phyloP scores from a whole-genome alignment of 2,329 filamentous ascomycete genomes.

The Stemphylium beticola region DNA sequence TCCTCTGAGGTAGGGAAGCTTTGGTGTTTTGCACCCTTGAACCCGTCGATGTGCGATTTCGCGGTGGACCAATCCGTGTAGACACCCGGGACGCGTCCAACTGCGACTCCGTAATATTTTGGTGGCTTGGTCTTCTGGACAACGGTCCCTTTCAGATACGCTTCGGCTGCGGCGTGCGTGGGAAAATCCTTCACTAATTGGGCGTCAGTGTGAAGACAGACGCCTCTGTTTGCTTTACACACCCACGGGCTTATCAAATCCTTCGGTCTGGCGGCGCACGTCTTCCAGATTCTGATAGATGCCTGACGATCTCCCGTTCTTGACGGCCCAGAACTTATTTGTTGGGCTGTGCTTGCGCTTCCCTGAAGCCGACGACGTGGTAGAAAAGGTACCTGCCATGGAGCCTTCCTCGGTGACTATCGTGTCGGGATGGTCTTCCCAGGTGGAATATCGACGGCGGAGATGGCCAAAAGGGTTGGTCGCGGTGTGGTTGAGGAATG shows the following conservation, averaged over 20 bases:
- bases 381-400: constrained; percentile 31
- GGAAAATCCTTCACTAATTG: constrained; percentile 78
- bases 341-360: constrained; percentile 62
- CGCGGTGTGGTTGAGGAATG: not conserved
- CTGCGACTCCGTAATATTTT: constrained; percentile 67
- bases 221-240: constrained; percentile 13
- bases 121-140: constrained; percentile 47
- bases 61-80: constrained; percentile 73
- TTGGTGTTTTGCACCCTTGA: constrained; percentile 67
- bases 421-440: constrained; percentile 6
- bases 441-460: constrained; percentile 5
- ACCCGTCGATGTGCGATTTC: constrained; percentile 74
- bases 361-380: constrained; percentile 43
- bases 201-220: constrained; percentile 1
- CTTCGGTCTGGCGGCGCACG: constrained; percentile 66
- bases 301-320: constrained; percentile 64
- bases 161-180: constrained; percentile 75
- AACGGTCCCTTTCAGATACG: constrained; percentile 70
- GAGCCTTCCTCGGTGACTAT: constrained; percentile 3
- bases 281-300: constrained; percentile 70
- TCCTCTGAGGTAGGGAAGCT: constrained; percentile 62
- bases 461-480: not conserved
- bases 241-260: constrained; percentile 55
- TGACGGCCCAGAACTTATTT: constrained; percentile 69
- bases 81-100: constrained; percentile 64